Base-by-base conservation (phyloP, 495 filamentous ascomycete genomes). In the Beverwykella pulmonaria region DNA sequence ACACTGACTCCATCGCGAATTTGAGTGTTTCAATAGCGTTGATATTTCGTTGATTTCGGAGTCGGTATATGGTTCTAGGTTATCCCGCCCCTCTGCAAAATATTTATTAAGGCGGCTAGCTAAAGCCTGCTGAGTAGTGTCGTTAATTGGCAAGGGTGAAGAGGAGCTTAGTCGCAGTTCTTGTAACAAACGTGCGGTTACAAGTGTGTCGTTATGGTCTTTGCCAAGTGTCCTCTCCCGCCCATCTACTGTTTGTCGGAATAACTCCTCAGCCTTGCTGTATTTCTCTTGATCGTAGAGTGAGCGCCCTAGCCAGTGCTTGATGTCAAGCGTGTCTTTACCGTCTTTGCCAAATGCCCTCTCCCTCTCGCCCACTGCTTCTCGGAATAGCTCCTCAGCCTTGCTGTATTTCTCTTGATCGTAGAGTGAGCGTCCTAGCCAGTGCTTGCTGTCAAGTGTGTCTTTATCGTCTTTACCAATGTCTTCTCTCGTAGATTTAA, bases 121-220 rank as follows among this genome's bases (percentile, higher is more conserved):
- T 17, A 6, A 5, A 14, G 53, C n/a, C 17, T 20, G 25, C 27
- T 27, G 27, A 57, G 15, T 19, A 7, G 14, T 34, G 20, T n/a
- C 20, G n/a, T 25, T 57, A 9, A 27, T 27, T 27, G 32, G 8
- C 36, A 22, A 34, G 12, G n/a, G n/a, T 41, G 29, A 41, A 25
- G 53, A 34, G 4, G 12, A 6, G 6, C 15, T 5, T 23, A 23
- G 44, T 17, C 6, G 44, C 44, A 48, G 20, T 48, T 48, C 17
- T 48, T 48, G 44, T 48, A 48, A 48, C 44, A 48, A 48, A 23
- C 44, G 44, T 48, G n/a, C 20, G 44, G 4, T 17, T 27, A 44
- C 48, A 55, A 63, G 60, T 44, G 60, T 63, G n/a, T 53, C 23
- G 23, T 25, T 46, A 50, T 63, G 48, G n/a, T n/a, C n/a, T n/a